These are phyloP conservation scores for Penicillium glabrum DNA, from an alignment of 2,329 filamentous ascomycete genomes.

Conservation along the genomic window DNA sequence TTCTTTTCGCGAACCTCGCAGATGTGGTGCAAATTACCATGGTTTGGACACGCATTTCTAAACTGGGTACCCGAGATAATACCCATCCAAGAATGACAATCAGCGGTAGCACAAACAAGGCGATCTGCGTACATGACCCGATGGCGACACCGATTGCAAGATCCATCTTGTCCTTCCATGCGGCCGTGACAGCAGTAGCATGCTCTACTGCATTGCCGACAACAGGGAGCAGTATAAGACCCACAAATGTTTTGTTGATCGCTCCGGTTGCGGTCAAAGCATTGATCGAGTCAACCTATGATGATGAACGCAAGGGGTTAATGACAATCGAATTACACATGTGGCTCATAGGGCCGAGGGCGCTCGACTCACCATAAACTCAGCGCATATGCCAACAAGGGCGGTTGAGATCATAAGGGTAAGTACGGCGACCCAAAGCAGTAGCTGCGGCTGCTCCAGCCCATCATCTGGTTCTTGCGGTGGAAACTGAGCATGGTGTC, in stretches of 20 bases:
- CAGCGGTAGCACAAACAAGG: slow-evolving; percentile 61
- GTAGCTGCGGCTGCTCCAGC: slow-evolving; percentile 71
- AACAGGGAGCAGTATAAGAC: slow-evolving; percentile 64
- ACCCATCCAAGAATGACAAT: slow-evolving; percentile 62
- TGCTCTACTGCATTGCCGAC: slow-evolving; percentile 68
- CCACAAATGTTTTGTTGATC: slow-evolving; percentile 62
- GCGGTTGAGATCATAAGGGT: slow-evolving; percentile 73
- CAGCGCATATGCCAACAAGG: slow-evolving; percentile 74
- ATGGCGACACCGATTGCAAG: slow-evolving; percentile 65
- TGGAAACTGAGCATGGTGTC: slow-evolving; percentile 48
- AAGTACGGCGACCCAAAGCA: slow-evolving; percentile 68
- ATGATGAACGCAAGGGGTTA: background rate
- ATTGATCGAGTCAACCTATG: slow-evolving; percentile 55
- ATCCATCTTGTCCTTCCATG: slow-evolving; percentile 68
- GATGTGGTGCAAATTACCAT: slow-evolving; percentile 48
- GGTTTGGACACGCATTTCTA: slow-evolving; percentile 53
- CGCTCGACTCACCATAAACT: slow-evolving; percentile 54
- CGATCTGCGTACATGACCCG: slow-evolving; percentile 66
- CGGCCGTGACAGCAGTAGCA: slow-evolving; percentile 62
- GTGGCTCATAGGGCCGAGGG: background rate
- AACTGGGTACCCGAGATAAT: too few relatives aligned
- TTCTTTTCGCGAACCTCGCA: background rate
- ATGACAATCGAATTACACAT: background rate
- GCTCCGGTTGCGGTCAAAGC: slow-evolving; percentile 49
- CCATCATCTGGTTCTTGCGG: slow-evolving; percentile 65